Conservation (phyloP, 768 basidiomycete genomes). For the Clavaria fumosa region DNA sequence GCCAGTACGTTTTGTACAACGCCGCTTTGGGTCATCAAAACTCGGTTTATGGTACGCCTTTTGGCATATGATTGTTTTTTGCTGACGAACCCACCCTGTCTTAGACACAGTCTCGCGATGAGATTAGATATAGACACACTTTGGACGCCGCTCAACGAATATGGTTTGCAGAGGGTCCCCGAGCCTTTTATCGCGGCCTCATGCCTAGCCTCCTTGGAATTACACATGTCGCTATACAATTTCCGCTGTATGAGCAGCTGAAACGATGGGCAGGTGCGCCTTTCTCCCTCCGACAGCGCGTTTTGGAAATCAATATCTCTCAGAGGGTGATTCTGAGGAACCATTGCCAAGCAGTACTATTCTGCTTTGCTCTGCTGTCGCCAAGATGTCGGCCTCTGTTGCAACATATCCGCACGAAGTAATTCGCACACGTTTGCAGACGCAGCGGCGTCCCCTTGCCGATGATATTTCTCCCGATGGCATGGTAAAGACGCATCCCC, state of each 20-base stretch:
- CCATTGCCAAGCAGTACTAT: constrained; percentile 51
- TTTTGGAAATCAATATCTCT: constrained; percentile 3
- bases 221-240: constrained; percentile 90
- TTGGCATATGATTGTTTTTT: constrained; percentile 8
- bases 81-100: not conserved
- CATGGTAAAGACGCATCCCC: constrained; percentile 38
- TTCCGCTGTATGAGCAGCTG: constrained; percentile 88
- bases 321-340: constrained; percentile 30
- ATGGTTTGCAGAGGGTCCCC: constrained; percentile 72
- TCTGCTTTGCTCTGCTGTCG: constrained; percentile 77
- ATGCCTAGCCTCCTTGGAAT: constrained; percentile 90
- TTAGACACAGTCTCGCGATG: constrained; percentile 72
- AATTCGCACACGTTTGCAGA: constrained; percentile 93
- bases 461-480: constrained; percentile 44
- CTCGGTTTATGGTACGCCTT: constrained; percentile 84
- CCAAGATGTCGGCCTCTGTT: constrained; percentile 92
- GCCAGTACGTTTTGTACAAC: constrained; percentile 88
- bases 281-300: constrained; percentile 7
- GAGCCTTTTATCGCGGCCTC: constrained; percentile 90
- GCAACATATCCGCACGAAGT: constrained; percentile 99
- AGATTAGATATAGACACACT: constrained; percentile 76
- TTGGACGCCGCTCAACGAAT: constrained; percentile 82
- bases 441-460: constrained; percentile 52
- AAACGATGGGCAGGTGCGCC: constrained; percentile 75
- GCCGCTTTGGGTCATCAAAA: constrained; percentile 98